phyloP scores from a whole-genome alignment of 768 basidiomycete genomes.

The Boletus barrowsii region DNA sequence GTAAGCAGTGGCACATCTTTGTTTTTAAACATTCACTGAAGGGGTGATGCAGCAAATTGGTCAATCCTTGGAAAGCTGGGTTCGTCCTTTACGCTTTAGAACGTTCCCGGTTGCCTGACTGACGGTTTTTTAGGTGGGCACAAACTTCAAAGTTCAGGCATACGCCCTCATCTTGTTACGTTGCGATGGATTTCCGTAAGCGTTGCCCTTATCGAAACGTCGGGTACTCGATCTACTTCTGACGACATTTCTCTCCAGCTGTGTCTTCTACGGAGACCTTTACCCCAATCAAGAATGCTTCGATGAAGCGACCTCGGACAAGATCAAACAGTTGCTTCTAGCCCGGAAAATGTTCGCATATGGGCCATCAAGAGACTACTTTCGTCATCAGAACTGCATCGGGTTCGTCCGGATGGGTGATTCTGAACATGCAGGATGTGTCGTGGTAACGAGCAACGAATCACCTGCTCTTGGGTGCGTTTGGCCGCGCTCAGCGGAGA shows the following conservation, averaged over 20 bases:
- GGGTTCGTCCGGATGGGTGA: constrained; percentile 74
- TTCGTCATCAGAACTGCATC: constrained; percentile 57
- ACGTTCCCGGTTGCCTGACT: background rate
- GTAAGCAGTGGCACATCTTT: constrained; percentile 42
- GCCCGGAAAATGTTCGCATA: constrained; percentile 67
- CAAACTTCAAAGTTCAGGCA: constrained; percentile 75
- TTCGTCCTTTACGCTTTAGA: constrained; percentile 29
- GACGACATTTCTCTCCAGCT: constrained; percentile 40
- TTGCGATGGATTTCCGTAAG: constrained; percentile 70
- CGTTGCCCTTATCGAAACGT: constrained; percentile 8
- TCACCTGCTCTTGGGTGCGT: constrained; percentile 13
- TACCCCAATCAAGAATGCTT: constrained; percentile 72
- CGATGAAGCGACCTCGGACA: constrained; percentile 47
- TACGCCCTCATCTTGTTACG: constrained; percentile 79
- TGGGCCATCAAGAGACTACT: constrained; percentile 62
- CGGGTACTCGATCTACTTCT: background rate
- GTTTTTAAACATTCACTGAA: background rate
- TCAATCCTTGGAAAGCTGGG: constrained; percentile 82
- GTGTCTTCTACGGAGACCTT: constrained; percentile 85
- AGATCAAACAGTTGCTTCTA: constrained; percentile 53
- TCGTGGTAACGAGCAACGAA: constrained; percentile 66
- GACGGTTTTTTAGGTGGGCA: constrained; percentile 49
- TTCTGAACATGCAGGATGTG: constrained; percentile 55
- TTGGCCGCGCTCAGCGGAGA: background rate
- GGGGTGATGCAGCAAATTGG: constrained; percentile 51